A percentile compares a stretch with the other conserved stretches of the same genome.
These are phyloP conservation scores for Thalassiosira profunda DNA, from an alignment of 108 stramenopile genomes.

Conservation along the genomic window DNA sequence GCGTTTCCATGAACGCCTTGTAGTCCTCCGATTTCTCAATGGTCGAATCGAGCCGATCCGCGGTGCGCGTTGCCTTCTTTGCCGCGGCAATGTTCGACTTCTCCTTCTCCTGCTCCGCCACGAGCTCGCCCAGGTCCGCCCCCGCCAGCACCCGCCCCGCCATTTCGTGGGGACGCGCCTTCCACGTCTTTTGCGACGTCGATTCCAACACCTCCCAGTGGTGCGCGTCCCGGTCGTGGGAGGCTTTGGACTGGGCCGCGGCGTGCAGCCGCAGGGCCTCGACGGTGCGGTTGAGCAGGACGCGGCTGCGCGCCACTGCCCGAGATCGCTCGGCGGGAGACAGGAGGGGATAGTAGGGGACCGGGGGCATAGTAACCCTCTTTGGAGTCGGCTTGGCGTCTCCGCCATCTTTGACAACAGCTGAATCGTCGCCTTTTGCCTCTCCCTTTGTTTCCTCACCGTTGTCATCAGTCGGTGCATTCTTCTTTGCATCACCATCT, in stretches of 20 bases:
- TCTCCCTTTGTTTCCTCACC: background rate
- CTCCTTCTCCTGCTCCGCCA: conserved; percentile 9
- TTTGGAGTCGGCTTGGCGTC: background rate
- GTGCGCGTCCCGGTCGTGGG: background rate
- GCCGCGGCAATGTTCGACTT: background rate
- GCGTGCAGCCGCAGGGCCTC: conserved; percentile 38
- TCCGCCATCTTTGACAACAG: background rate
- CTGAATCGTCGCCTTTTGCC: background rate
- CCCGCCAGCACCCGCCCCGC: conserved; percentile 19
- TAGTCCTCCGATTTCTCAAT: conserved; percentile 48
- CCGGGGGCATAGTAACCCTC: background rate
- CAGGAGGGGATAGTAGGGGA: conserved; percentile 40
- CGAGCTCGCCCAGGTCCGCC: conserved; percentile 7
- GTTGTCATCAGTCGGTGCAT: too few relatives aligned
- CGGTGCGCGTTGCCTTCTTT: conserved; percentile 17
- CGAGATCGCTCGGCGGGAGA: conserved; percentile 44
- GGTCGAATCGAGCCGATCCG: conserved; percentile 46
- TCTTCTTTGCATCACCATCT: background rate
- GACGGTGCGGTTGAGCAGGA: conserved; percentile 37
- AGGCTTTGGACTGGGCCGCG: background rate
- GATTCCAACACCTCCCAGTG: conserved; percentile 43
- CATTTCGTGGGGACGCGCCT: conserved; percentile 21
- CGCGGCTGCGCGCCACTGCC: conserved; percentile 40
- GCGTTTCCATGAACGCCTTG: conserved; percentile 27
- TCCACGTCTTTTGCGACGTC: conserved; percentile 51